Base-by-base conservation (phyloP, 1,284 basidiomycete species). In the Singerocomus inundabilis region DNA sequence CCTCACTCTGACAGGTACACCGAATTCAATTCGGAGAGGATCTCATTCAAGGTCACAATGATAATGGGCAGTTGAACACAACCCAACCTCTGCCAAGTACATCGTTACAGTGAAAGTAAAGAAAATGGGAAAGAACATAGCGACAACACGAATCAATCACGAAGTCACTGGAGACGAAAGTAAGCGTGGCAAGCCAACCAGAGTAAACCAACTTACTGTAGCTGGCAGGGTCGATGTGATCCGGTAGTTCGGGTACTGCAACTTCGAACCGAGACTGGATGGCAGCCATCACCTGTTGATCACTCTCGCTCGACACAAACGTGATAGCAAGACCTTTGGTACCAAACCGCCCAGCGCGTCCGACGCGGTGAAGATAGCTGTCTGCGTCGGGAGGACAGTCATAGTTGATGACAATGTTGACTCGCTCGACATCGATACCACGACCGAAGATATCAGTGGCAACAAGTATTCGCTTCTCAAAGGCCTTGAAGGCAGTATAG, bases 281-380 rank as follows among this genome's bases (percentile, higher is more conserved):
- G 24, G 88, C 80, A 47, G 85, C 79, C 84, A 99, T 89, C 54
- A 99, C 95, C 72, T 93, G 89, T 67, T 91, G 85, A 68, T 99
- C 97, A 55, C 79, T 84, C 47, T 98, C 95, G 26, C 85, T 90
- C 5, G 93, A 86, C 41, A 98, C 92, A 69, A 97, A 99, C 10
- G 94, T 96, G 70, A 99, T 94, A n/a, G 95, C 95, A 34, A 99
- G 84, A 82, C 97, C 97, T 74, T 99, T 99, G 39, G 97, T 99
- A 58, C 97, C 97, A 73, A 99, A 99, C 62, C 97, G 92, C 60
- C 97, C 97, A 57, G 97, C 97, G 80, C 97, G 95, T 60, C 95
- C 97, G 53, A 99, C 97, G 73, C 97, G 90, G 74, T 99, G 97
- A 48, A 99, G 81, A 73, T 99, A 99, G 57, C 91, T 94, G 74